Evolutionary conservation across 257 asterid genomes (phyloP), one percentile per base, ranked within the genome.

Genomic region (Plantago major): DNA sequence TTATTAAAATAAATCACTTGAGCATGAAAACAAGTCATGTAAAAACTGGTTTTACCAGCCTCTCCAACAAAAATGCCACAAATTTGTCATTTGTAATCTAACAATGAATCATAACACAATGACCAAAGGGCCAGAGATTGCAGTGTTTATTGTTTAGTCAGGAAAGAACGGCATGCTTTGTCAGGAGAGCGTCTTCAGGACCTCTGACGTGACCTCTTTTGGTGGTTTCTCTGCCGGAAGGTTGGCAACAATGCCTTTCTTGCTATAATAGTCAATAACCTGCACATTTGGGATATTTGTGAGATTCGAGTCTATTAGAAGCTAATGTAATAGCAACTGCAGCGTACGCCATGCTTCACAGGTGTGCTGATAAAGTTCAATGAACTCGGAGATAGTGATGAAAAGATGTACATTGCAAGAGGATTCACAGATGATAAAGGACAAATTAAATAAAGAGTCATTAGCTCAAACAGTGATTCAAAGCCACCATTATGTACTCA

Each of bases 181-280:
- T 73, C 72, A 85, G 59, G 93, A 82, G 65, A 86, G 85, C 26
- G 67, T 81, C 78, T 80, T 83, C 78, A 72, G 74, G 55, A 88
- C 88, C 79, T 85, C 95, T 46, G 66, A 45, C 1, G 87, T 76
- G 47, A 88, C 95, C 60, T 76, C 85, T 57, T 78, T 80, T 10
- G 88, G 93, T 28, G 81, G 76, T 75, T 82, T 88, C 68, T 88
- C 95, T 10, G 93, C 93, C 2, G 82, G 88, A 58, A 88, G 90
- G 74, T 78, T 78, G 2, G 84, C 88, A 64, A 80, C 83, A 9
- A 73, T 44, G 42, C 90, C 88, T 76, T 79, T 85, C 66, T 64
- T 81, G 26, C 60, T 72, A 56, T 85, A 85, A 71, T 85, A 83
- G 47, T 77, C 84, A 44, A 84, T 75, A 9, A 86, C 93, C 95